Conservation (phyloP, 306 rosid genomes). For the Castanospermum australe region DNA sequence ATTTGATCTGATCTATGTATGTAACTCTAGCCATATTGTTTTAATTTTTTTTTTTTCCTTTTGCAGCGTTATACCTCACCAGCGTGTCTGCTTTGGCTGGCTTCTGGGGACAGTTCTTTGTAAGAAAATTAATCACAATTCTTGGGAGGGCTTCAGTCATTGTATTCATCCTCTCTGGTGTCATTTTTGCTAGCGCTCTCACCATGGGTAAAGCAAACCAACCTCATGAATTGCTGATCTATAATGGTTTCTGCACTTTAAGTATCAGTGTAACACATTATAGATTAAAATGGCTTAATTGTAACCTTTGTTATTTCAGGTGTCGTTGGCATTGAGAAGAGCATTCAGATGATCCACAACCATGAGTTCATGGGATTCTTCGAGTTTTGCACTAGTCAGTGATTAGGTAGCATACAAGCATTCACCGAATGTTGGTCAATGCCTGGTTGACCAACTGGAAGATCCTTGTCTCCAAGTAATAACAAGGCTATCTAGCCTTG, state of each 20-base stretch:
- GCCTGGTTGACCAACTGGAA: constrained; percentile 58
- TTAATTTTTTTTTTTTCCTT: neutral
- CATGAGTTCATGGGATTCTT: constrained; percentile 93
- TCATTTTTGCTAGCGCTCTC: constrained; percentile 80
- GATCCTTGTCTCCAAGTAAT: constrained; percentile 12
- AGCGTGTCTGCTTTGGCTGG: constrained; percentile 73
- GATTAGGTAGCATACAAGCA: constrained; percentile 4
- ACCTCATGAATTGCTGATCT: neutral
- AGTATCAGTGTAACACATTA: neutral
- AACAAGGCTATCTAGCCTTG: neutral
- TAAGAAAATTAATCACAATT: constrained; percentile 53
- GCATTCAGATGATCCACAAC: constrained; percentile 61
- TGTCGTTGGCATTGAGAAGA: constrained; percentile 57
- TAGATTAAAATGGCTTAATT: neutral
- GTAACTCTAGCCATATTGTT: neutral
- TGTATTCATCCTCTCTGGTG: constrained; percentile 84
- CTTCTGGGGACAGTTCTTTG: constrained; percentile 77
- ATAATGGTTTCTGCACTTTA: neutral
- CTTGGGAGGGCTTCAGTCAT: constrained; percentile 76
- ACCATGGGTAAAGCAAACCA: constrained; percentile 67
- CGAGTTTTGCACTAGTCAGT: constrained; percentile 62
- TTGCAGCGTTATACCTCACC: constrained; percentile 73
- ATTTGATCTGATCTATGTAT: neutral
- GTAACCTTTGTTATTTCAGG: constrained; percentile 46
- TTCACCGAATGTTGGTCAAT: constrained; percentile 51